Percentiles rank a stretch among this genome's conserved stretches.
Evolutionary conservation across 371 early-diverging fungal genomes (phyloP).

Genomic region (Mortierella sp.): DNA sequence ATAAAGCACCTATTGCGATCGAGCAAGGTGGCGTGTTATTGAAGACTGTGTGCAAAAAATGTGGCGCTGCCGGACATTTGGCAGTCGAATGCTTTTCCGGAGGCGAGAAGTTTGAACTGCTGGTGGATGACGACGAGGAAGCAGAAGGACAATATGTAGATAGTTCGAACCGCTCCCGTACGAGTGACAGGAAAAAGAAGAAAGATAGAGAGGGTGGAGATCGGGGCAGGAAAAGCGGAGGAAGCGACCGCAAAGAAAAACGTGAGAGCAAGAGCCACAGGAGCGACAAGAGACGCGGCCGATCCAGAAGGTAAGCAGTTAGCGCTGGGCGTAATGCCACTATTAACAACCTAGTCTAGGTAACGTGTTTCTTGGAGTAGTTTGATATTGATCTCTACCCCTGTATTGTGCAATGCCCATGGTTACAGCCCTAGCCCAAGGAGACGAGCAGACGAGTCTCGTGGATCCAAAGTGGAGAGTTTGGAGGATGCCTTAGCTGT

Average conservation of each 20-base stretch:
- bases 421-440: conserved; percentile 19
- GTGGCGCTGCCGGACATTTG: conserved; percentile 46
- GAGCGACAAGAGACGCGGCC: conserved; percentile 26
- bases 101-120: conserved; percentile 43
- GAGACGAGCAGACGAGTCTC: conserved; percentile 14
- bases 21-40: conserved; percentile 46
- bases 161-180: neutral
- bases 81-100: conserved; percentile 46
- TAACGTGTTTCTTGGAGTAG: no score
- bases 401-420: neutral
- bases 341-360: neutral
- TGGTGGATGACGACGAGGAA: conserved; percentile 28
- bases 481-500: conserved; percentile 43
- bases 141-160: neutral
- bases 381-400: neutral
- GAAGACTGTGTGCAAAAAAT: conserved; percentile 49
- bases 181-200: neutral
- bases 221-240: conserved; percentile 1
- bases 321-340: no score
- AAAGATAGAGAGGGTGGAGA: conserved; percentile 7
- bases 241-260: conserved; percentile 16
- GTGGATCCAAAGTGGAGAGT: conserved; percentile 34
- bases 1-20: conserved; percentile 42
- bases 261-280: conserved; percentile 14
- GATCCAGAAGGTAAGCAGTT: conserved; percentile 34